Base-by-base conservation (phyloP, 768 basidiomycete genomes). In the Lentinula sp. region DNA sequence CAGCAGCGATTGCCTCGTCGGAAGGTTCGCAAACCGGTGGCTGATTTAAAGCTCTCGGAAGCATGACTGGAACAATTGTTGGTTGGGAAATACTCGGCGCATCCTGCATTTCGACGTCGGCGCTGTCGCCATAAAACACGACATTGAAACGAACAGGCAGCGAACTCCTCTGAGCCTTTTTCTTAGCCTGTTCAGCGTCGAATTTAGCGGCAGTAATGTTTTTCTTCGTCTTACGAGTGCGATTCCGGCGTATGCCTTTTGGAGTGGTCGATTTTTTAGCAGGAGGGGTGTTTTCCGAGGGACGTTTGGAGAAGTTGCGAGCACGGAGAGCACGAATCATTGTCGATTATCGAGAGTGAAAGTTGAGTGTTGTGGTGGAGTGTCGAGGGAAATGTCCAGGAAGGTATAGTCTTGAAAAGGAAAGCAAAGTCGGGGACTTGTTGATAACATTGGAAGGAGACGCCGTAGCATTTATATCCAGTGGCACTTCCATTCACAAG, bases 21-120 rank as follows among this genome's bases (percentile, higher is more conserved):
- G 74, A 68, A 41, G 81, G 71, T 50, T 76, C 75, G 28, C 70
- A 63, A 57, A 72, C 77, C 3, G 71, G 66, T 1, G 83, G 80
- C 32, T 81, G 81, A 51, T 72, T 70, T 37, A 84, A 77, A 18
- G 71, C 75, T 57, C 79, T 76, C 13, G 81, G 83, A 16, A 84
- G 77, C 41, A 78, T 20, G 28, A 61, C 52, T n/a, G 54, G 76
- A 39, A 81, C 73, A 16, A 54, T 36, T 45, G 64, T 59, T 32
- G 62, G 65, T 15, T 36, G 54, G 48, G 39, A 64, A 12, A 32
- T 51, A 35, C 55, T 18, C 51, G 46, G 20, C 2, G 55, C 63
- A 33, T 69, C 68, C 39, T 60, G 43, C 67, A 68, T 68, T 54
- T 68, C 67, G 46, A 68, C 63, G 37, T 68, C 67, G 8, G 53